Conservation (phyloP, 2,329 filamentous ascomycete genomes). For the Dryadomyces quercus-mongolicae region DNA sequence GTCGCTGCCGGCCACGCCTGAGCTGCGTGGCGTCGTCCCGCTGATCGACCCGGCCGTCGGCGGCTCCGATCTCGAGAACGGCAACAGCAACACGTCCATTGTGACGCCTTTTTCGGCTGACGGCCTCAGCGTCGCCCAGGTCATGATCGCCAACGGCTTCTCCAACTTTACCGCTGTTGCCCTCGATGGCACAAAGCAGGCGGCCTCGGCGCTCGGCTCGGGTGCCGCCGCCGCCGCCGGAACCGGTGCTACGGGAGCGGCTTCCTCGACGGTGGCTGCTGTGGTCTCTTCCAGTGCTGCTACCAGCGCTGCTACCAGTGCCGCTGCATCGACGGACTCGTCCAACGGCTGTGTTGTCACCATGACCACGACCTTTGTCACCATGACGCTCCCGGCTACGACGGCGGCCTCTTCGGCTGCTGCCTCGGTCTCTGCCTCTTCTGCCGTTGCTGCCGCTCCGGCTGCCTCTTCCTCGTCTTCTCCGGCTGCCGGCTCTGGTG, state of each 20-base stretch:
- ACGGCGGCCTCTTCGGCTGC: neutral
- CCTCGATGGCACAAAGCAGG: slow-evolving; percentile 17
- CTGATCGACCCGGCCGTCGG: slow-evolving; percentile 52
- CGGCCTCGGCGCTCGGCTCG: slow-evolving; percentile 19
- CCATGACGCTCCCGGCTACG: neutral
- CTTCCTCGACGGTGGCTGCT: slow-evolving; percentile 7
- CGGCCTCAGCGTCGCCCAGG: slow-evolving; percentile 53
- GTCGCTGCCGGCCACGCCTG: slow-evolving; percentile 45
- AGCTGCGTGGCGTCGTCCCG: slow-evolving; percentile 54
- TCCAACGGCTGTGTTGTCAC: neutral
- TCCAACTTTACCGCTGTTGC: slow-evolving; percentile 39
- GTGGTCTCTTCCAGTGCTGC: slow-evolving; percentile 3
- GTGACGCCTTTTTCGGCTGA: slow-evolving; percentile 41
- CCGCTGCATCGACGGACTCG: neutral
- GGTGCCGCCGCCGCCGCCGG: slow-evolving; percentile 19
- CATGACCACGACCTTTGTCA: slow-evolving; percentile 2
- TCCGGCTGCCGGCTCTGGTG: slow-evolving; percentile 6
- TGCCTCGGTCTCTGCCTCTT: neutral
- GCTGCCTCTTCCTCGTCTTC: neutral
- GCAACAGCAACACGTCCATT: slow-evolving; percentile 41
- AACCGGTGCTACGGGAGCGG: slow-evolving; percentile 10
- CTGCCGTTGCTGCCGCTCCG: neutral
- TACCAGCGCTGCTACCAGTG: neutral
- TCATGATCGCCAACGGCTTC: slow-evolving; percentile 51
- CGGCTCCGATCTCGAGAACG: slow-evolving; percentile 45